Evolutionary conservation across 179 eudicot genomes (phyloP).

Genomic region (Vitellaria paradoxa): DNA sequence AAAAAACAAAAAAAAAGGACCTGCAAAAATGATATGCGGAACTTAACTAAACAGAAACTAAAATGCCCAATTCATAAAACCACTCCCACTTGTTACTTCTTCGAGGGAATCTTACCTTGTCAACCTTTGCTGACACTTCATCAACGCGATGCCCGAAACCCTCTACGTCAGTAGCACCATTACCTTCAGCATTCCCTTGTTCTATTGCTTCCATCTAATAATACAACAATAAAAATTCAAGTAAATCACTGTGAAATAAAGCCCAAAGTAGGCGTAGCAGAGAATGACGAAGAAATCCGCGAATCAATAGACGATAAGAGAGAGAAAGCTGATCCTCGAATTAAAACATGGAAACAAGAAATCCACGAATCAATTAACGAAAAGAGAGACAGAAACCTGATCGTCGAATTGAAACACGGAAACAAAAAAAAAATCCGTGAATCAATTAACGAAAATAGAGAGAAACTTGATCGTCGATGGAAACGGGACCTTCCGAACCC

Average conservation of each 20-base stretch:
- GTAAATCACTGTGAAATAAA: background rate
- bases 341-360: no score
- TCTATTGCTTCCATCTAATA: slow-evolving; percentile 22
- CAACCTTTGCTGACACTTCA: slow-evolving; percentile 29
- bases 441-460: no score
- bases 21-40: background rate
- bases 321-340: no score
- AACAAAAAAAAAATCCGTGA: no score
- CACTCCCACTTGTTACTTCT: background rate
- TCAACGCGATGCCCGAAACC: slow-evolving; percentile 28
- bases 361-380: no score
- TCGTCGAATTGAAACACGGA: no score
- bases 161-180: slow-evolving; percentile 19
- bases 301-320: background rate
- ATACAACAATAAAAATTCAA: background rate
- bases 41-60: background rate
- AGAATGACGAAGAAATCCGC: slow-evolving; percentile 2
- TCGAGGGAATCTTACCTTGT: slow-evolving; percentile 21
- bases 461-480: no score
- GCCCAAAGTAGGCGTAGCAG: background rate
- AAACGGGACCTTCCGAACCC: no score
- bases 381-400: no score
- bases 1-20: background rate
- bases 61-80: background rate
- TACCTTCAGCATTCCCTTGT: slow-evolving; percentile 8